Evolutionary conservation across 2,329 filamentous ascomycete genomes (phyloP), one percentile per base, ranked within the genome.

Genomic region (Aspergillus sp.): DNA sequence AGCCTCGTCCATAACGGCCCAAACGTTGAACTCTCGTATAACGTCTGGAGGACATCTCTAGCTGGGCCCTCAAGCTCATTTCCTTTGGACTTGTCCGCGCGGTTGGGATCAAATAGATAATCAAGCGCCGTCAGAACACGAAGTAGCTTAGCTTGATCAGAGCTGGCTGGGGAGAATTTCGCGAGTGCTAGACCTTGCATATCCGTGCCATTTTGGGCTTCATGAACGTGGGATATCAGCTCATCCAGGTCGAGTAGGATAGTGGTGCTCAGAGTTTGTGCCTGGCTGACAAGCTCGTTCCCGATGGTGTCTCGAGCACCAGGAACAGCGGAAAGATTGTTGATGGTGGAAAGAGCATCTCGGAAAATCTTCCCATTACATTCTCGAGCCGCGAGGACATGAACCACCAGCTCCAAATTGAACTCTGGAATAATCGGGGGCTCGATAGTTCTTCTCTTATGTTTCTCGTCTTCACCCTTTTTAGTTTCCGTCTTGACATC

Each of bases 341-440:
- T 98, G 80, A 99, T 96, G n/a, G 96, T 96, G 15, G 93, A 95
- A 54, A 99, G 84, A 0, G 95, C 98, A 74, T 98, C 96, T 71
- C 95, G 90, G 82, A 99, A 99, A 0, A 95, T 98, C 80, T 96
- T 97, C 62, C 91, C 93, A 70, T 91, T 96, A 77, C 95, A 99
- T 75, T 99, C 95, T 49, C 93, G 89, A 61, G 93, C 93, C 44
- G 96, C 91, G 64, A 99, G 90, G 57, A 99, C 96, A 72, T 95
- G 95, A 66, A 98, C 90, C n/a, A 99, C 92, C 57, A 98, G 81
- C 58, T 90, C 90, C 56, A 99, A 83, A 71, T 98, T 97, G 70
- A 92, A 85, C 30, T 93, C 86, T 5, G 95, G 93, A 54, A 99
- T 88, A 45, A 93, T 82, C 0, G 95, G 95, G 30, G 93, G 90